phyloP scores from a whole-genome alignment of 2,329 filamentous ascomycete species.

The Nectriaceae sp. region DNA sequence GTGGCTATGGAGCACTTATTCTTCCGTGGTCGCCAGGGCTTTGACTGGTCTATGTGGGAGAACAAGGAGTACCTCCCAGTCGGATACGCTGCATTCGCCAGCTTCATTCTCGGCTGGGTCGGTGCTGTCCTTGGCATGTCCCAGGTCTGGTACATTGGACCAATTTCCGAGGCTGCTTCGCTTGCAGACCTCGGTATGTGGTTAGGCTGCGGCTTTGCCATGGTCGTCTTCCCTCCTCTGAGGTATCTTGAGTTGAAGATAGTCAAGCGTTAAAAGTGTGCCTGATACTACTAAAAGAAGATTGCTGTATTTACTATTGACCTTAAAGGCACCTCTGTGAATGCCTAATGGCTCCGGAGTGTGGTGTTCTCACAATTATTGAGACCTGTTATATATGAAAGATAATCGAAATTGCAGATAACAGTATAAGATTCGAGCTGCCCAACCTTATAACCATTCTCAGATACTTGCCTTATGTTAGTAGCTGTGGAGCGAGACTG shows the following conservation, averaged over 20 bases:
- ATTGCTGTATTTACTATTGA: too few relatives aligned
- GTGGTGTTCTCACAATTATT: too few relatives aligned
- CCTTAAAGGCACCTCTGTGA: too few relatives aligned
- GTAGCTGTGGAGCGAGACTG: too few relatives aligned
- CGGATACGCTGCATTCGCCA: constrained; percentile 45
- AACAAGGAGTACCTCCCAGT: constrained; percentile 45
- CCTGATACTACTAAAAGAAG: too few relatives aligned
- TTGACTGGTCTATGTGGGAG: constrained; percentile 49
- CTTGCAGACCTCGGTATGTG: constrained; percentile 50
- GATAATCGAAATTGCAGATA: too few relatives aligned
- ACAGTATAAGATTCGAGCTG: too few relatives aligned
- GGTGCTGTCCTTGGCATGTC: constrained; percentile 60
- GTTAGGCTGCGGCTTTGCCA: constrained; percentile 67
- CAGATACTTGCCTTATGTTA: too few relatives aligned
- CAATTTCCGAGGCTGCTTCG: constrained; percentile 56
- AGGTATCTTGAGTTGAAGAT: constrained; percentile 31
- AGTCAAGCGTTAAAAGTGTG: constrained; percentile 25
- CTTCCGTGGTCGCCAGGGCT: constrained; percentile 42
- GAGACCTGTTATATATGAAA: too few relatives aligned
- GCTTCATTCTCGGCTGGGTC: constrained; percentile 47
- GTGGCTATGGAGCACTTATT: constrained; percentile 46
- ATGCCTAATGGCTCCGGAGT: too few relatives aligned
- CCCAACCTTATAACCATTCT: too few relatives aligned
- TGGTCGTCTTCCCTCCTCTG: constrained; percentile 39
- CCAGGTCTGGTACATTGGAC: constrained; percentile 60